Evolutionary conservation across 257 asterid species (phyloP), one percentile per base, ranked within the genome.

Genomic region (Petunia axillaris): DNA sequence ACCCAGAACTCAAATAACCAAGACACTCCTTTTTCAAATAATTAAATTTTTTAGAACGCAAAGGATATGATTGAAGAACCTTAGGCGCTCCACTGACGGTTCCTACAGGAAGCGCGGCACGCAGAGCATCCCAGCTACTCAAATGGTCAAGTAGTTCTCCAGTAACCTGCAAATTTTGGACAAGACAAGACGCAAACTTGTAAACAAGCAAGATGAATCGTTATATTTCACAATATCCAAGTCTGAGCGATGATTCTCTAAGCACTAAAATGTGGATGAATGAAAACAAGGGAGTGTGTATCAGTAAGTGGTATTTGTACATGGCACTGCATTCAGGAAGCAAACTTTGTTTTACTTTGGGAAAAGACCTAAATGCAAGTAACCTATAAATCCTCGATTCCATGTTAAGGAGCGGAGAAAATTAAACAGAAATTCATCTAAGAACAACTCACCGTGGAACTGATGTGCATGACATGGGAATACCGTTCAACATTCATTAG

Each of bases 51-150:
- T 40, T 53, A n/a, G 53, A 59, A 80, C 81, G 55, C 82, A 74
- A 59, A 76, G 73, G 79, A 77, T 25, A 25, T 66, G 79, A 75
- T 57, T 52, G 79, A 80, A 79, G 83, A 81, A 95, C 99, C 98
- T 96, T 96, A 79, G 99, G 99, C 50, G 99, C 99, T 83, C 99
- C 99, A 81, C 99, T 94, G 84, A 96, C 99, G 66, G 99, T 96
- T 82, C 99, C 99, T 44, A 96, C 99, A 37, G 98, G 99, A 85
- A 96, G 87, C 63, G 99, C 99, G 41, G 99, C 94, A 57, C 98
- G 96, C 63, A 96, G 89, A 83, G 91, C 98, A 75, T 96, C 99
- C 99, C 99, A 96, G 88, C 97, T 88, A 65, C 91, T 94, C 86
- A 94, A 89, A 81, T 89, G 78, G 82, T 91, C 86, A 25, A 85